Percentiles rank a stretch among this genome's conserved stretches.
phyloP scores from a whole-genome alignment of 106 monocot genomes.

The Iris macrosiphon region DNA sequence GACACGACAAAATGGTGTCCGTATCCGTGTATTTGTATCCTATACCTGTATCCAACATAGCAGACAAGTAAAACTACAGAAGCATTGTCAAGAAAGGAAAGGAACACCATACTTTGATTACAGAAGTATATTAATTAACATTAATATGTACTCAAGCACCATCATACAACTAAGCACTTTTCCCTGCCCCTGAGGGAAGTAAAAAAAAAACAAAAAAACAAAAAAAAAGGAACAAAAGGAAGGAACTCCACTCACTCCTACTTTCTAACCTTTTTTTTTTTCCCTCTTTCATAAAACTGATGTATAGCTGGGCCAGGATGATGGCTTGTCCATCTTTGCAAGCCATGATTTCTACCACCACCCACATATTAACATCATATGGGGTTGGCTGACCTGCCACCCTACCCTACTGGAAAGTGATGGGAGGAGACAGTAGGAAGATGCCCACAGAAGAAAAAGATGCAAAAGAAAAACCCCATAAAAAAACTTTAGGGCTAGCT shows the following conservation, averaged over 20 bases:
- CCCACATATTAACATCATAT: slow-evolving; percentile 23
- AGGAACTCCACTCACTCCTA: slow-evolving; percentile 10
- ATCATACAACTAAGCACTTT: slow-evolving; percentile 2
- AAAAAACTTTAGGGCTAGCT: slow-evolving; percentile 27
- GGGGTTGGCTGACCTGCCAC: slow-evolving; percentile 20
- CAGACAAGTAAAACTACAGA: too few relatives aligned
- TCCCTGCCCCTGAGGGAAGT: background rate
- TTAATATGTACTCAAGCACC: too few relatives aligned
- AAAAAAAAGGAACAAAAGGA: background rate
- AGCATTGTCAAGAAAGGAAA: too few relatives aligned
- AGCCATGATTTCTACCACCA: slow-evolving; percentile 62
- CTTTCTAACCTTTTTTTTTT: slow-evolving; percentile 1
- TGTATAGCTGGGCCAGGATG: background rate
- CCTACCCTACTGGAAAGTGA: slow-evolving; percentile 9
- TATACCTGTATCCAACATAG: too few relatives aligned
- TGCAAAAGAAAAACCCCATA: slow-evolving; percentile 22
- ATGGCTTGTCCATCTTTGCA: slow-evolving; percentile 31
- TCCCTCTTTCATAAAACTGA: background rate
- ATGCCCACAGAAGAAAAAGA: slow-evolving; percentile 7
- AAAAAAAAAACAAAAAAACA: background rate
- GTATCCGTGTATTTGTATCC: too few relatives aligned
- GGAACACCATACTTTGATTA: too few relatives aligned
- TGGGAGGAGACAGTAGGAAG: slow-evolving; percentile 8
- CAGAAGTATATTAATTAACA: too few relatives aligned
- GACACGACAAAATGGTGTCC: too few relatives aligned